Evolutionary conservation across 2,329 filamentous ascomycete species (phyloP).

Genomic region (Cercospora sojina): DNA sequence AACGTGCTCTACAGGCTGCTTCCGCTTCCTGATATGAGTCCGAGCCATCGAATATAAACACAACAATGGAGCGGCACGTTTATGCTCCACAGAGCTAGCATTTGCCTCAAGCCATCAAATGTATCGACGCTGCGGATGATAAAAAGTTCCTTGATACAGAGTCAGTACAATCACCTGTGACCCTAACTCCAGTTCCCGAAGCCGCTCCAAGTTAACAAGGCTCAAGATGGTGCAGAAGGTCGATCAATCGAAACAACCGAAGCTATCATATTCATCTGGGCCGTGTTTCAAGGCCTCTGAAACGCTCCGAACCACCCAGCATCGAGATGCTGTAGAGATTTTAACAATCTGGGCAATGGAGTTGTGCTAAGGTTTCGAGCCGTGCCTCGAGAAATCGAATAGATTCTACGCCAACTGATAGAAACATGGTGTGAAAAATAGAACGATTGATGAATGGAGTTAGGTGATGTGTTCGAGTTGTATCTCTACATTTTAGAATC

Average conservation of each 20-base stretch:
- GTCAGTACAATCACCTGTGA: too few species aligned
- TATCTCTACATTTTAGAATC: not conserved
- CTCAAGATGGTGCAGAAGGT: not conserved
- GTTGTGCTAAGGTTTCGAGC: not conserved
- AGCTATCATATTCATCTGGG: not conserved
- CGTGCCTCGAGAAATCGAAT: not conserved
- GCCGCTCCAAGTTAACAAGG: not conserved
- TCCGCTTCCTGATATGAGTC: not conserved
- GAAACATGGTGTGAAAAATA: not conserved
- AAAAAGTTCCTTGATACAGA: not conserved
- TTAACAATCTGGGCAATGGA: not conserved
- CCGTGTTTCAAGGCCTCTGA: not conserved
- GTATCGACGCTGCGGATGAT: not conserved
- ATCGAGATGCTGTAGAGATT: not conserved
- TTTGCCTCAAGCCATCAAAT: not conserved
- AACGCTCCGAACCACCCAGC: not conserved
- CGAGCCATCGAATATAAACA: not conserved
- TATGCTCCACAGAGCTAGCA: not conserved
- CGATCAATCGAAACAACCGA: not conserved
- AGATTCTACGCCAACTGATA: not conserved
- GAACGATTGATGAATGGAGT: not conserved
- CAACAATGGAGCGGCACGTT: not conserved
- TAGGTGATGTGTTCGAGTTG: not conserved
- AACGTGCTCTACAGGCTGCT: not conserved
- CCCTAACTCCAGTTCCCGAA: not conserved